Percentiles rank a stretch among this genome's conserved stretches.
These are phyloP conservation scores for Erysimum cheiri DNA, from an alignment of 441 rosid genomes.

Conservation along the genomic window DNA sequence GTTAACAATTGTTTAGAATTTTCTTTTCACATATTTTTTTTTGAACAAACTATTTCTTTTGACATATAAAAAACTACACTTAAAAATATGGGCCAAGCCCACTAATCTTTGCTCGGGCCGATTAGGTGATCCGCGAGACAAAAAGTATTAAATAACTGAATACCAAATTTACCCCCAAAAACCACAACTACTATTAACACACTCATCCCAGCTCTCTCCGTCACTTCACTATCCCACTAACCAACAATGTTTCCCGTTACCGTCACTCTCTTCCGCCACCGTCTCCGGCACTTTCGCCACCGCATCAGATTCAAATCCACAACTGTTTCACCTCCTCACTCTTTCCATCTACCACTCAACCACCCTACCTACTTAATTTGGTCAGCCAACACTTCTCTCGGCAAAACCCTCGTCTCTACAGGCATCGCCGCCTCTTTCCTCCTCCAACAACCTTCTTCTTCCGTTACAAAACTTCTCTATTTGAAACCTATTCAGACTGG, in stretches of 20 bases:
- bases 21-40: too few species aligned
- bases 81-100: neutral
- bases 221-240: constrained; percentile 3
- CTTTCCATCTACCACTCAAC: constrained; percentile 59
- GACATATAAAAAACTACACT: too few species aligned
- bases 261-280: constrained; percentile 41
- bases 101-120: neutral
- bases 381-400: constrained; percentile 93
- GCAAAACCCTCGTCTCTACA: constrained; percentile 93
- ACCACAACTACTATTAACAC: neutral
- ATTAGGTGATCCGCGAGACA: neutral
- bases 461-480: constrained; percentile 61
- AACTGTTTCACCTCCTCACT: constrained; percentile 13
- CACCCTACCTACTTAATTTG: constrained; percentile 77
- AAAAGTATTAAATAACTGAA: neutral
- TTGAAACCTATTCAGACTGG: constrained; percentile 92
- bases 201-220: neutral
- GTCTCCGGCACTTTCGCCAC: constrained; percentile 35
- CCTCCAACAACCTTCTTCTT: constrained; percentile 46
- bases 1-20: too few species aligned
- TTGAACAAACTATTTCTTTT: too few species aligned
- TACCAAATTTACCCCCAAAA: constrained; percentile 1
- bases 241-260: constrained; percentile 34
- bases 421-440: constrained; percentile 89
- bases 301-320: constrained; percentile 40